phyloP scores from a whole-genome alignment of 1,284 basidiomycete species.

The Tilletia horrida region DNA sequence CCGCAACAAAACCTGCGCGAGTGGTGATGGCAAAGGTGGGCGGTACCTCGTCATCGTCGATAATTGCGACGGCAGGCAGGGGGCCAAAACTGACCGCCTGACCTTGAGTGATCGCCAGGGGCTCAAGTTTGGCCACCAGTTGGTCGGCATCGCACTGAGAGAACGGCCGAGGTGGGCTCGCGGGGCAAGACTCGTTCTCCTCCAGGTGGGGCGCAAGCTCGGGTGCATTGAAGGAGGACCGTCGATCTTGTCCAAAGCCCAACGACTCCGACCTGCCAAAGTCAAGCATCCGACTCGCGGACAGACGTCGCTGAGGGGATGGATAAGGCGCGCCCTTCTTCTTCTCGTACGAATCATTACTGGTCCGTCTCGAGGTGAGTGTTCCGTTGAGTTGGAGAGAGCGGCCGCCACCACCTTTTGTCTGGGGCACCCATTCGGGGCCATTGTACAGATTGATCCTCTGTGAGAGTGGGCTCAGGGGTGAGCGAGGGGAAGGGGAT shows the following conservation, averaged over 20 bases:
- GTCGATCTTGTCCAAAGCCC: too few relatives aligned
- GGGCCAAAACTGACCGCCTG: background rate
- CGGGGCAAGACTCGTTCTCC: background rate
- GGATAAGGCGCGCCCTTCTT: background rate
- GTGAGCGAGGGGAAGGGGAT: too few relatives aligned
- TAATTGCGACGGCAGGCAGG: background rate
- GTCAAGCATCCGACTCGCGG: background rate
- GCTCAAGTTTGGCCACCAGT: conserved; percentile 11
- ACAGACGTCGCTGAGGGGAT: conserved; percentile 3
- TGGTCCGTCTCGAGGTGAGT: conserved; percentile 9
- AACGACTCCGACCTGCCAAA: background rate
- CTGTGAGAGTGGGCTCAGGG: too few relatives aligned
- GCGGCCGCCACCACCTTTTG: too few relatives aligned
- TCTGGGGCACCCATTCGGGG: too few relatives aligned
- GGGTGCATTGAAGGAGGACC: background rate
- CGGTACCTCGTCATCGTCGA: background rate
- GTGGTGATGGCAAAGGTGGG: too few relatives aligned
- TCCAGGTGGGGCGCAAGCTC: background rate
- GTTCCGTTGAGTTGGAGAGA: too few relatives aligned
- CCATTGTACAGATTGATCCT: too few relatives aligned
- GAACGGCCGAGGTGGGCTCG: background rate
- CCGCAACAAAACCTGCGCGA: background rate
- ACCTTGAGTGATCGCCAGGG: background rate
- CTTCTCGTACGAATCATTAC: background rate
- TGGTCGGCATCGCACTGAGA: background rate